Evolutionary conservation across 768 basidiomycete species (phyloP), one percentile per base, ranked within the genome.

Genomic region (Imleria badia): DNA sequence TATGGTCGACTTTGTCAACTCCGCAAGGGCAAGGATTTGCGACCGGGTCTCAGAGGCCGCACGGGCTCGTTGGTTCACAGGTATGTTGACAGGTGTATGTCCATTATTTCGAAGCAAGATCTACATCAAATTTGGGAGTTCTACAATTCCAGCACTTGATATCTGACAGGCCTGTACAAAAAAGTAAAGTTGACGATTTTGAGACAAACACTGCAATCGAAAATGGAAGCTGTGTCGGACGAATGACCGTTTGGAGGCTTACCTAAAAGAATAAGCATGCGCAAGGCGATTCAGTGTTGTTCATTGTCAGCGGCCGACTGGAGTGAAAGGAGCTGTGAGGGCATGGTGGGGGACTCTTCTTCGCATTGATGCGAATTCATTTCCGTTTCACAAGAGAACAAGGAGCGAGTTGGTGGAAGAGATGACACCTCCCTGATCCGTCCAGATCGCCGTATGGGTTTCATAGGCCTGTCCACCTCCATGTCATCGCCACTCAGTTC

Each of bases 371-470:
- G 67, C 53, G 60, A 56, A 55, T 63, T 72, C 67, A 71, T 73
- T 61, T 72, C 69, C 71, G 71, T 60, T 58, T 60, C 57, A 54
- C 55, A 60, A 58, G 59, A 58, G 60, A 58, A 62, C 59, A 60
- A 59, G 62, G 61, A 65, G 49, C 48, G 59, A 50, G 42, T 40
- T 53, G 56, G 61, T 60, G 59, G 48, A 68, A 56, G 64, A 61
- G 64, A 35, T 56, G 67, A 60, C 57, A 61, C 23, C 44, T 60
- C 61, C 60, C 69, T 60, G 60, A 60, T 66, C 65, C 61, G 66
- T 53, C 60, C 53, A 57, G 70, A 67, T 62, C 64, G 62, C 61
- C 71, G 71, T 48, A 72, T 60, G 58, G 71, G 72, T 68, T 71
- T 73, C 65, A 72, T 63, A 54, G 69, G 71, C 22, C 71, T 72